phyloP scores from a whole-genome alignment of 2,329 filamentous ascomycete species.

The Chaetoscypha palmicola region DNA sequence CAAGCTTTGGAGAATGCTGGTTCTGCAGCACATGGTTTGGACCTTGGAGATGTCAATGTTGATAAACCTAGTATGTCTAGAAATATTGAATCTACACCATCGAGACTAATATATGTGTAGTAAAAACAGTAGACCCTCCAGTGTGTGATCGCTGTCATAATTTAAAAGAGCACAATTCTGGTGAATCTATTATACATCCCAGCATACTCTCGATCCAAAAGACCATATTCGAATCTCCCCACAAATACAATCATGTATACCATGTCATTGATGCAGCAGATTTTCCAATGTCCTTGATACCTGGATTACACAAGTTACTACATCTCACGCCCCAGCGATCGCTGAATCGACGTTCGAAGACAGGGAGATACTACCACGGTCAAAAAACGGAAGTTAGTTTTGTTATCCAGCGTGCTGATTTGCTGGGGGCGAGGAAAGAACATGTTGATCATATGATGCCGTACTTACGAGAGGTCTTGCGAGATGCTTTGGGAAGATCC shows the following conservation, averaged over 20 bases:
- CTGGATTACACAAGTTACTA: constrained; percentile 64
- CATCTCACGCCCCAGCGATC: constrained; percentile 68
- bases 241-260: constrained; percentile 90
- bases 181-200: constrained; percentile 70
- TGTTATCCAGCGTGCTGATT: constrained; percentile 80
- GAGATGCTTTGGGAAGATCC: constrained; percentile 63
- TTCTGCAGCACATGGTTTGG: constrained; percentile 6
- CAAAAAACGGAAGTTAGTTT: constrained; percentile 77
- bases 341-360: constrained; percentile 69
- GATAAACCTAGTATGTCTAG: constrained; percentile 13
- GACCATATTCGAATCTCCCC: constrained; percentile 80
- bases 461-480: constrained; percentile 69
- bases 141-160: constrained; percentile 85
- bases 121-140: constrained; percentile 35
- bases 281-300: constrained; percentile 89
- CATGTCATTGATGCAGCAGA: constrained; percentile 93
- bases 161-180: constrained; percentile 67
- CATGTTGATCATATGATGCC: constrained; percentile 84
- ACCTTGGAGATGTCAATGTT: constrained; percentile 13
- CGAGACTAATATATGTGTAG: constrained; percentile 7
- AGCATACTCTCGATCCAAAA: constrained; percentile 72
- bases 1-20: constrained; percentile 23
- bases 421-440: constrained; percentile 75
- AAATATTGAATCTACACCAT: constrained; percentile 7
- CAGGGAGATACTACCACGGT: constrained; percentile 57